phyloP scores from a whole-genome alignment of 129 eudicot species.

The Kitagawia praeruptora region DNA sequence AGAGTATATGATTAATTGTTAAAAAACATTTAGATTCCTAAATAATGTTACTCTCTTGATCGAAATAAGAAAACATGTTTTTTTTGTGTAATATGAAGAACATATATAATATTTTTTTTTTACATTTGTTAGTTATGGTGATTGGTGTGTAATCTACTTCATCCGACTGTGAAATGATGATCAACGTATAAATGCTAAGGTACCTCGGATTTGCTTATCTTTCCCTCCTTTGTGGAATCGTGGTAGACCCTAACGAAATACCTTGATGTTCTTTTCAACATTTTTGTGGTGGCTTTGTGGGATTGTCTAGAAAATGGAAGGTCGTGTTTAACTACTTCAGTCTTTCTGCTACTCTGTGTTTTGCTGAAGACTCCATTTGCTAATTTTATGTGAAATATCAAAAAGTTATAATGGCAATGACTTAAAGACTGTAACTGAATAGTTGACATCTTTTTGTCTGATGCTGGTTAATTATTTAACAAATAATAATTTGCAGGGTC shows the following conservation, averaged over 20 bases:
- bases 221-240: neutral
- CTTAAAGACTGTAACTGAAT: neutral
- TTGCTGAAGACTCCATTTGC: neutral
- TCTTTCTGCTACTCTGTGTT: neutral
- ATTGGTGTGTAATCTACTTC: neutral
- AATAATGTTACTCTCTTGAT: neutral
- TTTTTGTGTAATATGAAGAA: no score
- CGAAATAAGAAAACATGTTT: neutral
- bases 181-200: neutral
- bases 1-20: neutral
- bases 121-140: neutral
- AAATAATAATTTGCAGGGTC: conserved; percentile 50
- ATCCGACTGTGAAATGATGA: neutral
- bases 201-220: neutral
- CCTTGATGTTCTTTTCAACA: neutral
- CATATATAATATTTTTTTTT: no score
- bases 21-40: neutral
- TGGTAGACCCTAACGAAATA: neutral
- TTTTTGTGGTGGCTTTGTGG: neutral
- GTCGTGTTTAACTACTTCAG: neutral
- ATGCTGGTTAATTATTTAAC: conserved; percentile 13
- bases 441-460: neutral
- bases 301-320: neutral
- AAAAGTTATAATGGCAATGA: neutral
- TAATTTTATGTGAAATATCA: neutral